phyloP scores from a whole-genome alignment of 2,329 filamentous ascomycete species.

The Trichoderma afroharzianum region DNA sequence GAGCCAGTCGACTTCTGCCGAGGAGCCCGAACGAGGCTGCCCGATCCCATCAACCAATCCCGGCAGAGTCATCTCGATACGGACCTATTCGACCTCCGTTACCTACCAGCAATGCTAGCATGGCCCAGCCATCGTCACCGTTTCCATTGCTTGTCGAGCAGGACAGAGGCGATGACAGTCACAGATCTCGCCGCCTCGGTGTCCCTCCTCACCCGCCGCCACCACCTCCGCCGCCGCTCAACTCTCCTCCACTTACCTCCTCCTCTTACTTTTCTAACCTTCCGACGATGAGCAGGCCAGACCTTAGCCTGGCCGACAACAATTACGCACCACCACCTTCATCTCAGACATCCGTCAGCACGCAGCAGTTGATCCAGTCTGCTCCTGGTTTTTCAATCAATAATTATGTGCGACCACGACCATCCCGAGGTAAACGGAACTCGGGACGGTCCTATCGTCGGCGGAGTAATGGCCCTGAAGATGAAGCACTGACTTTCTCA shows the following conservation, averaged over 20 bases:
- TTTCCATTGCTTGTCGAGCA: background rate
- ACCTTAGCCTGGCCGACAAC: background rate
- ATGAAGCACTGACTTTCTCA: conserved; percentile 25
- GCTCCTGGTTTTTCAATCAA: background rate
- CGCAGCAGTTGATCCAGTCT: background rate
- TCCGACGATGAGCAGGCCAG: background rate
- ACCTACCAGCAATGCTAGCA: background rate
- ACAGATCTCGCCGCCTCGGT: background rate
- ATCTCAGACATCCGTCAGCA: background rate
- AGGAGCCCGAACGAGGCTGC: conserved; percentile 18
- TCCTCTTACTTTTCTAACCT: background rate
- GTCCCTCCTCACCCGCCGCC: conserved; percentile 11
- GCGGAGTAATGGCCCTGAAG: conserved; percentile 17
- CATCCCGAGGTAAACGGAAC: background rate
- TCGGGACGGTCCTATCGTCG: background rate
- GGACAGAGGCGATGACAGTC: background rate
- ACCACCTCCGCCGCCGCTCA: conserved; percentile 1
- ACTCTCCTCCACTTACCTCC: background rate
- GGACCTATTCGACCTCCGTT: background rate
- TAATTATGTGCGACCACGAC: background rate
- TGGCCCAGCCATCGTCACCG: background rate
- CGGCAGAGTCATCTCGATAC: background rate
- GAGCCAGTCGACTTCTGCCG: conserved; percentile 1
- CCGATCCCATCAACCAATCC: background rate
- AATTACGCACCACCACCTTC: background rate